phyloP scores from a whole-genome alignment of 768 basidiomycete genomes.

The Sutorius australiensis region DNA sequence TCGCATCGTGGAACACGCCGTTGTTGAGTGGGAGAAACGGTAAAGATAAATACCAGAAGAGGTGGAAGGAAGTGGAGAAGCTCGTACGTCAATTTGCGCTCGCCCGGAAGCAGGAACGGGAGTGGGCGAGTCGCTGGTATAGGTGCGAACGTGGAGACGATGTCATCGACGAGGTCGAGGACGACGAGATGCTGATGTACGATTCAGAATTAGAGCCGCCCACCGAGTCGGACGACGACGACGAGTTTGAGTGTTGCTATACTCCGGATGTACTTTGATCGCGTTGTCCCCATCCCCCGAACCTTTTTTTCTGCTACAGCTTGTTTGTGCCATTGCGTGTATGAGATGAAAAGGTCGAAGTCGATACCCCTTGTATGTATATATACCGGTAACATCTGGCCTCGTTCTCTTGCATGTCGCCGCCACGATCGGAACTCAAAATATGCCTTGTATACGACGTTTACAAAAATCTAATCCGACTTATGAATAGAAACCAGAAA shows the following conservation, averaged over 20 bases:
- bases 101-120: slow-evolving; percentile 20
- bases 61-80: slow-evolving; percentile 26
- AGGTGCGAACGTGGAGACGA: neutral
- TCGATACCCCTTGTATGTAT: neutral
- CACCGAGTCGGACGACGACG: slow-evolving; percentile 23
- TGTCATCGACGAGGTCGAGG: neutral
- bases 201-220: slow-evolving; percentile 24
- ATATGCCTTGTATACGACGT: neutral
- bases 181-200: slow-evolving; percentile 13
- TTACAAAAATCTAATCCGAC: neutral
- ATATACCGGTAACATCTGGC: too few species aligned
- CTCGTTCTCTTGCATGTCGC: neutral
- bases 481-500: neutral
- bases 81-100: slow-evolving; percentile 21
- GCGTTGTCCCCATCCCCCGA: neutral
- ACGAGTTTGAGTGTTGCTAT: slow-evolving; percentile 27
- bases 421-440: slow-evolving; percentile 5
- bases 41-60: slow-evolving; percentile 22
- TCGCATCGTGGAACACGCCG: slow-evolving; percentile 30
- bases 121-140: slow-evolving; percentile 8
- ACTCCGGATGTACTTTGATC: slow-evolving; percentile 6
- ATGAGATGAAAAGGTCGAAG: neutral
- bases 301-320: too few species aligned
- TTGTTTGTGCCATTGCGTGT: neutral
- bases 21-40: slow-evolving; percentile 23